phyloP scores from a whole-genome alignment of 1,284 basidiomycete genomes.

The Exobasidium rhododendri region DNA sequence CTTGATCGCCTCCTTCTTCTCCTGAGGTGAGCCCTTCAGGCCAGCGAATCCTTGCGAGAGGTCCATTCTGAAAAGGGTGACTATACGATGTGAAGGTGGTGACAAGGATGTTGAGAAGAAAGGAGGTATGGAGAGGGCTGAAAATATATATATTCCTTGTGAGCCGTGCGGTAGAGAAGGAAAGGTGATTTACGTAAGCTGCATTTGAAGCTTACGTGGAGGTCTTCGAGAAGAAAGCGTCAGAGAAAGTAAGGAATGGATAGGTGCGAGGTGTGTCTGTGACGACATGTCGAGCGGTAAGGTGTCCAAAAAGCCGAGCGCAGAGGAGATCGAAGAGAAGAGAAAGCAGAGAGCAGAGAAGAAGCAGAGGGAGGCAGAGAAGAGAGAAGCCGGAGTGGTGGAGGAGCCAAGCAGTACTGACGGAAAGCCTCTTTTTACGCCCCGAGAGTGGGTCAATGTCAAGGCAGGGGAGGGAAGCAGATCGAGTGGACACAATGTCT shows the following conservation, averaged over 20 bases:
- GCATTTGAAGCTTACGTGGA: no score
- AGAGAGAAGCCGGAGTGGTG: slow-evolving; percentile 8
- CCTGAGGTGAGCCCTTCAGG: slow-evolving; percentile 20
- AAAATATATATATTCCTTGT: no score
- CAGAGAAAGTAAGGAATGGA: no score
- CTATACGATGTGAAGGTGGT: background rate
- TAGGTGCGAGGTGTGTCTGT: no score
- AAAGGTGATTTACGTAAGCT: no score
- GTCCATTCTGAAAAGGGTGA: slow-evolving; percentile 12
- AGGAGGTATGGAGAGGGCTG: no score
- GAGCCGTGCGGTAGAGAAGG: no score
- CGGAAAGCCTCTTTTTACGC: slow-evolving; percentile 12
- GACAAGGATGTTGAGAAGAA: slow-evolving; percentile 6
- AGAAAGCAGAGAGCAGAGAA: slow-evolving; percentile 16
- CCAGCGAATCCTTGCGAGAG: slow-evolving; percentile 15
- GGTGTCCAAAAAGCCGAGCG: background rate
- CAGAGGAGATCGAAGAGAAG: slow-evolving; percentile 16
- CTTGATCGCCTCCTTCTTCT: slow-evolving; percentile 51
- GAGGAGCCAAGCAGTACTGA: background rate
- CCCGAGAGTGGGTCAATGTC: slow-evolving; percentile 13
- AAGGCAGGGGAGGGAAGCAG: background rate
- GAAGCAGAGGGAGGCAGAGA: slow-evolving; percentile 13
- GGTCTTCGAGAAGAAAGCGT: no score
- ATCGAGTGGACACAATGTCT: background rate
- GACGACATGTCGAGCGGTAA: background rate